Conservation (phyloP, 2,329 filamentous ascomycete species). For the Phialocephala subalpina region DNA sequence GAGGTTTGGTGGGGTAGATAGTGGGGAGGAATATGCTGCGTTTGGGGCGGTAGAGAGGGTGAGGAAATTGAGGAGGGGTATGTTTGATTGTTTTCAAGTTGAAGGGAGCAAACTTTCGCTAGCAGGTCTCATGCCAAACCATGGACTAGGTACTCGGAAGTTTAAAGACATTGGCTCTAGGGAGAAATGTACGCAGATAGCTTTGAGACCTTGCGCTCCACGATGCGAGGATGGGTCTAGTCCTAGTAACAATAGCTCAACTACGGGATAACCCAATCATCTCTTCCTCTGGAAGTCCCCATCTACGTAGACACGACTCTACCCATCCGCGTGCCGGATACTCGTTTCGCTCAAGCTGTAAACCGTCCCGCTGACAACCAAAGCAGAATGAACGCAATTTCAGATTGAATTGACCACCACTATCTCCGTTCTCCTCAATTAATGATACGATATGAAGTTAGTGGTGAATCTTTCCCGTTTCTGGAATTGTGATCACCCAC, state of each 20-base stretch:
- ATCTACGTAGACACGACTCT: neutral
- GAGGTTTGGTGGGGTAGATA: slow-evolving; percentile 9
- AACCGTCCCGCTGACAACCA: neutral
- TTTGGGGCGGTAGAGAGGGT: slow-evolving; percentile 11
- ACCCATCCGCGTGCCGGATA: neutral
- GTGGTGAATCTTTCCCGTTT: neutral
- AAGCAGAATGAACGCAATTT: neutral
- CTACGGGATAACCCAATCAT: neutral
- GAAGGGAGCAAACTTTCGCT: too few relatives aligned
- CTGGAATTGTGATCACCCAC: neutral
- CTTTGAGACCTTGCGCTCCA: too few relatives aligned
- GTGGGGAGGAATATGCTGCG: neutral
- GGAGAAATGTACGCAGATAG: too few relatives aligned
- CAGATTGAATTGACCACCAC: neutral
- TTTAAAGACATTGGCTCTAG: too few relatives aligned
- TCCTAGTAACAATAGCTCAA: too few relatives aligned
- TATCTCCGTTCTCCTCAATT: neutral
- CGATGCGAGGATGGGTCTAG: too few relatives aligned
- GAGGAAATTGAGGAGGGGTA: slow-evolving; percentile 5
- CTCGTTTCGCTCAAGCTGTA: neutral
- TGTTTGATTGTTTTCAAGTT: neutral
- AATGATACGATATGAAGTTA: slow-evolving; percentile 2
- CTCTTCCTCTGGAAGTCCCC: neutral
- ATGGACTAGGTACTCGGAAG: too few relatives aligned
- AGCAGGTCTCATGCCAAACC: too few relatives aligned